A percentile compares a stretch with the other conserved stretches of the same genome.
Conservation (phyloP, 129 eudicot genomes). For the Mikania micrantha region DNA sequence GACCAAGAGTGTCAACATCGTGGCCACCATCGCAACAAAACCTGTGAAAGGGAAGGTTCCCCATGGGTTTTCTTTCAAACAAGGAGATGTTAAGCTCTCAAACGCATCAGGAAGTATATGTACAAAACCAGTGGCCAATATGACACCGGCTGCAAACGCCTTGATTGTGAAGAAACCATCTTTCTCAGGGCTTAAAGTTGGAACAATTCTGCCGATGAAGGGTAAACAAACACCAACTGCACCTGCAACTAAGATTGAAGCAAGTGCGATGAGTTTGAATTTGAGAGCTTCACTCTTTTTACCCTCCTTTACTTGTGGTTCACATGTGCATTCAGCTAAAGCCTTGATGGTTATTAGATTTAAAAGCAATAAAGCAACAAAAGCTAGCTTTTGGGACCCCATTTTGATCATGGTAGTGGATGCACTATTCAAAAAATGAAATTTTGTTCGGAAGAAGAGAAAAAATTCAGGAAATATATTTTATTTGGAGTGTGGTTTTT, state of each 20-base stretch:
- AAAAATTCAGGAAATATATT: not conserved
- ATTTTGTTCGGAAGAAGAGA: not conserved
- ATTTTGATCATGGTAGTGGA: not conserved
- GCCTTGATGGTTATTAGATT: constrained; percentile 3
- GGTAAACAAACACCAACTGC: constrained; percentile 38
- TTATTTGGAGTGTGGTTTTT: no score
- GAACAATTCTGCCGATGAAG: constrained; percentile 20
- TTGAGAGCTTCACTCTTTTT: constrained; percentile 31
- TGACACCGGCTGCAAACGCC: constrained; percentile 52
- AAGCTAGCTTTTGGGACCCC: not conserved
- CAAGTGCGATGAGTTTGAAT: constrained; percentile 37
- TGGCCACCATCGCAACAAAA: constrained; percentile 37
- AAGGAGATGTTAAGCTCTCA: constrained; percentile 25
- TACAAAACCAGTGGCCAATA: constrained; percentile 44
- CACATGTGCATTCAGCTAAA: constrained; percentile 32
- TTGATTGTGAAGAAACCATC: constrained; percentile 34
- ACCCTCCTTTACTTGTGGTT: constrained; percentile 7
- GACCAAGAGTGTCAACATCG: constrained; percentile 35
- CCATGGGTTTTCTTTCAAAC: constrained; percentile 34
- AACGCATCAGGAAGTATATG: constrained; percentile 55
- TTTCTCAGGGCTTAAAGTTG: constrained; percentile 31
- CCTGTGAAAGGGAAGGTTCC: constrained; percentile 41
- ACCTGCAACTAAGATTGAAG: constrained; percentile 31
- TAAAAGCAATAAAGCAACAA: constrained; percentile 10
- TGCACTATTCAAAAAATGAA: not conserved